These are phyloP conservation scores for Lanmaoa pseudosensibilis DNA, from an alignment of 768 basidiomycete genomes.

Conservation along the genomic window DNA sequence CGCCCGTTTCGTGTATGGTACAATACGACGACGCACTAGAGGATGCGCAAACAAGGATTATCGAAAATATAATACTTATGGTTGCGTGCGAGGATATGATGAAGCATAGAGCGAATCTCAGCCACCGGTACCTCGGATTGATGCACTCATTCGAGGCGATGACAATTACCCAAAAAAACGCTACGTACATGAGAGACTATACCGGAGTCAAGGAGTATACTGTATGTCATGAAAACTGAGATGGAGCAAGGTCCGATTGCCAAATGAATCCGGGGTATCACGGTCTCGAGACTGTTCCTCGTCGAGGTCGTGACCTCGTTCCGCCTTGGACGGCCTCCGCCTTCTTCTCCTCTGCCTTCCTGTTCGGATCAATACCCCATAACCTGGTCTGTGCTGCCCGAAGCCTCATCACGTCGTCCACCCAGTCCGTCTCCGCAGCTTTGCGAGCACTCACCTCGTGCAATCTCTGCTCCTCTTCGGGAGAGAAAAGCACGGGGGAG, in stretches of 20 bases:
- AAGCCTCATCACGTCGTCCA: constrained; percentile 54
- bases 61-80: background rate
- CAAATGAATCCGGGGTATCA: constrained; percentile 5
- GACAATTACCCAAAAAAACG: background rate
- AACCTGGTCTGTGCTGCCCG: constrained; percentile 41
- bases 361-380: constrained; percentile 33
- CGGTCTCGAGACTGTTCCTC: constrained; percentile 19
- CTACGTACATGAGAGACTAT: background rate
- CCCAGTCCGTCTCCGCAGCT: constrained; percentile 64
- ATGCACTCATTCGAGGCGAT: background rate
- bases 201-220: background rate
- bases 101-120: background rate
- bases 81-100: background rate
- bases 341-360: constrained; percentile 28
- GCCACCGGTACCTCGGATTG: constrained; percentile 4
- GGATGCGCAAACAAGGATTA: background rate
- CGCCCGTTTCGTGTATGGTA: constrained; percentile 12
- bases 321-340: constrained; percentile 21
- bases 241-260: constrained; percentile 10
- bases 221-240: background rate
- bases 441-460: constrained; percentile 49
- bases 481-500: constrained; percentile 47
- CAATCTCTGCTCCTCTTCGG: constrained; percentile 55
- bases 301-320: constrained; percentile 32
- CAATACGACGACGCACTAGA: background rate